A percentile compares a stretch with the other conserved stretches of the same genome.
Conservation (phyloP, 1,139 yeast genomes). For the Geotrichum macrosporum region DNA sequence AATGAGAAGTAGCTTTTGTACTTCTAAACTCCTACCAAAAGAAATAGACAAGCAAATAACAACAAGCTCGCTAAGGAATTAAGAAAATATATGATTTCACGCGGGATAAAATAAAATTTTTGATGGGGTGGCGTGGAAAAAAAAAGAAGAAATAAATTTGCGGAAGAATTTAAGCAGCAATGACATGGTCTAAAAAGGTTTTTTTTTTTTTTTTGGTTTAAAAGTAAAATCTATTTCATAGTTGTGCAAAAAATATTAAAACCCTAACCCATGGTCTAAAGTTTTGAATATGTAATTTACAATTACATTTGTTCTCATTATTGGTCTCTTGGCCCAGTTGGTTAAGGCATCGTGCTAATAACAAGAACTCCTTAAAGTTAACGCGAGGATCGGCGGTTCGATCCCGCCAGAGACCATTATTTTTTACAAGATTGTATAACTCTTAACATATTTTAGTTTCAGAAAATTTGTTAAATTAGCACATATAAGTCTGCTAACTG, state of each 20-base stretch:
- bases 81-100: conserved; percentile 1
- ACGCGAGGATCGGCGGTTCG: conserved; percentile 9
- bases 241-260: background rate
- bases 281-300: background rate
- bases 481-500: no score
- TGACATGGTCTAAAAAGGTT: background rate
- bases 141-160: background rate
- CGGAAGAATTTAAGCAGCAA: conserved; percentile 1
- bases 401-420: conserved; percentile 13
- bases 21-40: conserved; percentile 2
- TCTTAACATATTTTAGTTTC: no score
- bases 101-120: background rate
- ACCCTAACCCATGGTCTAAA: background rate
- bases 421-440: no score
- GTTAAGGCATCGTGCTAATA: conserved; percentile 14
- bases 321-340: conserved; percentile 14
- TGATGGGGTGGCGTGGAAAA: conserved; percentile 3
- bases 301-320: background rate
- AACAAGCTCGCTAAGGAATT: background rate
- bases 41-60: background rate
- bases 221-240: background rate
- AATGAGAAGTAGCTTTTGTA: background rate
- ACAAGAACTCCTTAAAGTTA: conserved; percentile 7
- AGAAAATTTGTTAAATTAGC: no score
- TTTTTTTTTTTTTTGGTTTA: background rate